Conservation (phyloP, 2,329 filamentous ascomycete genomes). For the Curvularia spicifera region DNA sequence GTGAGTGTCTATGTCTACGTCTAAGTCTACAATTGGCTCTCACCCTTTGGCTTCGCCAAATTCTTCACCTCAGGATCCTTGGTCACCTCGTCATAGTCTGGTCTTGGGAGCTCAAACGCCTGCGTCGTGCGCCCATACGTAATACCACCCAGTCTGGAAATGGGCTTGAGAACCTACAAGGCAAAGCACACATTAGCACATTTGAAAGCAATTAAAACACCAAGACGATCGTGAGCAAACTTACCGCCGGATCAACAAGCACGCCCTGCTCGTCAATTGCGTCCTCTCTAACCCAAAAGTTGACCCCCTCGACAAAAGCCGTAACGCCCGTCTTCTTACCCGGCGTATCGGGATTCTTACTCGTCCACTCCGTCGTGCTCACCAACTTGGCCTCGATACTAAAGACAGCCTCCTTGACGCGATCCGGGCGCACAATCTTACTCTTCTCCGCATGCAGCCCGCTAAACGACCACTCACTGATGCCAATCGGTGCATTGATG, state of each 20-base stretch:
- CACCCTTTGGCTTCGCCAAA: constrained; percentile 50
- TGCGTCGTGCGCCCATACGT: constrained; percentile 76
- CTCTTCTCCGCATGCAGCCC: constrained; percentile 75
- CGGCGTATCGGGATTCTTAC: constrained; percentile 61
- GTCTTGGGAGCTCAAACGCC: constrained; percentile 73
- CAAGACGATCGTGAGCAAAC: constrained; percentile 33
- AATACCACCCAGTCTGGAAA: constrained; percentile 83
- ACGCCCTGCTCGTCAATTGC: constrained; percentile 79
- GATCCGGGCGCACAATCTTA: constrained; percentile 69
- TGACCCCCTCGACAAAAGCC: constrained; percentile 79
- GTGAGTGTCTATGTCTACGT: background rate
- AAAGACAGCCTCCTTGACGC: constrained; percentile 84
- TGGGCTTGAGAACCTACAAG: constrained; percentile 70
- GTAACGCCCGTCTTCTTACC: constrained; percentile 78
- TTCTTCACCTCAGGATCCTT: constrained; percentile 64
- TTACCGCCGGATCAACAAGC: constrained; percentile 72
- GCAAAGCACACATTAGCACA: background rate
- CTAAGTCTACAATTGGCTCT: constrained; percentile 5
- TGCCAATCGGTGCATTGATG: constrained; percentile 78
- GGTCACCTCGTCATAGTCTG: constrained; percentile 54
- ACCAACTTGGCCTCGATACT: constrained; percentile 81
- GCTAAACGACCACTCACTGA: constrained; percentile 78
- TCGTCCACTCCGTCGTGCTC: constrained; percentile 77
- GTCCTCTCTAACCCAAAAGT: constrained; percentile 90
- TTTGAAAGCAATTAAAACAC: constrained; percentile 3